phyloP scores from a whole-genome alignment of 768 basidiomycete genomes.

The Naganishia friedmannii region DNA sequence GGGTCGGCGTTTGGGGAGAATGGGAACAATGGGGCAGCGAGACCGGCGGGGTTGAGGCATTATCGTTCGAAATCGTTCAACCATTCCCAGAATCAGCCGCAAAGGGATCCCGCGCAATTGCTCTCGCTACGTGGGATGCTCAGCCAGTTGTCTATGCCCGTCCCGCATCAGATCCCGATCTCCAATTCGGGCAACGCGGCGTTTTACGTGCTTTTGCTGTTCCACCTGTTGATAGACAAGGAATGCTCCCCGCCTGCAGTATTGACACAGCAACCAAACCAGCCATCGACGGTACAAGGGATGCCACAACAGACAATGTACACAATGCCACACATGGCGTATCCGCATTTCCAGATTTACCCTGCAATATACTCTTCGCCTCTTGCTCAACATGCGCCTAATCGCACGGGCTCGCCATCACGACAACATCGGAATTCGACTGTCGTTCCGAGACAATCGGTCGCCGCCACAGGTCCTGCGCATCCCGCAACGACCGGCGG shows the following conservation, averaged over 20 bases:
- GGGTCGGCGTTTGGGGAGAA: background rate
- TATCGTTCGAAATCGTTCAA: slow-evolving; percentile 21
- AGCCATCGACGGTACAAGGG: slow-evolving; percentile 1
- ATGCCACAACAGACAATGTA: background rate
- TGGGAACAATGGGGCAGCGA: background rate
- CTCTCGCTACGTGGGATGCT: slow-evolving; percentile 42
- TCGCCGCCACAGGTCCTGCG: background rate
- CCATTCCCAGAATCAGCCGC: background rate
- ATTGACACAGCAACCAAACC: slow-evolving; percentile 16
- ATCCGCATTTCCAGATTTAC: slow-evolving; percentile 31
- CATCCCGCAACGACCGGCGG: background rate
- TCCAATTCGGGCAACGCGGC: slow-evolving; percentile 51
- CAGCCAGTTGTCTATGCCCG: slow-evolving; percentile 44
- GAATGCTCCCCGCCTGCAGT: slow-evolving; percentile 26
- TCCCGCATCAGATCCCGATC: slow-evolving; percentile 42
- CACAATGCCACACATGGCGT: slow-evolving; percentile 7
- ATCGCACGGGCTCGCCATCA: slow-evolving; percentile 14
- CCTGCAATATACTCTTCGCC: slow-evolving; percentile 18
- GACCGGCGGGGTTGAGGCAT: slow-evolving; percentile 16
- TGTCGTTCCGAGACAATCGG: background rate
- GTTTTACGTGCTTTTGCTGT: slow-evolving; percentile 48
- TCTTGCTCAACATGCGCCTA: background rate
- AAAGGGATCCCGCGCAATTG: slow-evolving; percentile 20
- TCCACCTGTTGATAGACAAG: slow-evolving; percentile 47
- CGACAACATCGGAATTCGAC: background rate